phyloP scores from a whole-genome alignment of 306 rosid genomes.

The Prunus kanzakura region DNA sequence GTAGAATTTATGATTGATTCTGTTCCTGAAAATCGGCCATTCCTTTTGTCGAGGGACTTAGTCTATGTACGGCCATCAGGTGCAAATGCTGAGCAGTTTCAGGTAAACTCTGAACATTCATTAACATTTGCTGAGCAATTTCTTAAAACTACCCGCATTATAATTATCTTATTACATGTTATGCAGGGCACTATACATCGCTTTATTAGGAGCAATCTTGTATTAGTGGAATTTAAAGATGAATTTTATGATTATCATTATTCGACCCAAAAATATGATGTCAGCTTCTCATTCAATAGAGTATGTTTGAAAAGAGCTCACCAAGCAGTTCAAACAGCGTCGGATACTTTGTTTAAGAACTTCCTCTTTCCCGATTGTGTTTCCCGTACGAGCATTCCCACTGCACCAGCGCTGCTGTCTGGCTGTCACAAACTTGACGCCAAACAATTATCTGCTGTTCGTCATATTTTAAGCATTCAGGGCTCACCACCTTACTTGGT shows the following conservation, averaged over 20 bases:
- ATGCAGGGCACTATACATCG: slow-evolving; percentile 22
- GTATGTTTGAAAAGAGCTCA: slow-evolving; percentile 37
- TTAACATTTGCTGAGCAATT: neutral
- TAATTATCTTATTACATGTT: neutral
- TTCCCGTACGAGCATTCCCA: neutral
- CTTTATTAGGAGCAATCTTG: neutral
- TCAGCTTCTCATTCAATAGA: slow-evolving; percentile 42
- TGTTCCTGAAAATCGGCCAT: slow-evolving; percentile 15
- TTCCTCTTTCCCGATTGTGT: slow-evolving; percentile 26
- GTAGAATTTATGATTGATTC: slow-evolving; percentile 18
- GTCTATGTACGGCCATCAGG: slow-evolving; percentile 25
- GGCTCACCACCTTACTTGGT: slow-evolving; percentile 39
- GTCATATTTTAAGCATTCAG: slow-evolving; percentile 3
- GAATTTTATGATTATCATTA: slow-evolving; percentile 12
- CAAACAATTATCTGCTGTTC: slow-evolving; percentile 9
- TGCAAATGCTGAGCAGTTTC: neutral
- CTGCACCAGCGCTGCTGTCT: neutral
- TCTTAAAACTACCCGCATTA: neutral
- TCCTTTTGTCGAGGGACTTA: slow-evolving; percentile 33
- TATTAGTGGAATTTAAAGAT: slow-evolving; percentile 28
- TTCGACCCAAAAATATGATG: slow-evolving; percentile 16
- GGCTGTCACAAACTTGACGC: neutral
- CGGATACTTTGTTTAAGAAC: slow-evolving; percentile 16
- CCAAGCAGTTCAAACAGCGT: slow-evolving; percentile 25
- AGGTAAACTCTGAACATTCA: slow-evolving; percentile 5